Evolutionary conservation across 352 stramenopile genomes (phyloP), one percentile per base, ranked within the genome.

Genomic region (Blastocystis sp.): DNA sequence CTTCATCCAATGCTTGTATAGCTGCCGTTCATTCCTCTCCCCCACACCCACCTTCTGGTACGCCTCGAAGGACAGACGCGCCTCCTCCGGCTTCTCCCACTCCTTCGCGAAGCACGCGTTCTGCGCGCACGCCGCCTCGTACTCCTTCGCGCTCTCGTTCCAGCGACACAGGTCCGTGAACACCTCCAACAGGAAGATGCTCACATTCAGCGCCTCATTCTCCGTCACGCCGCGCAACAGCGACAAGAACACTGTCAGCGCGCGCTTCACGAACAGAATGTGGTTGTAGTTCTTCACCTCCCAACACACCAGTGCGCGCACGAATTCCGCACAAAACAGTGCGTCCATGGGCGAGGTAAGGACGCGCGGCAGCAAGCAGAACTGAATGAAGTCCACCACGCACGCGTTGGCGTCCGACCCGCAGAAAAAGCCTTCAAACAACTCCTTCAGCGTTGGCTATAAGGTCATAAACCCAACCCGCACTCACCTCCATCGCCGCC

Each of bases 1-100:
- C 38, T 84, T 67, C 59, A 69, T 84, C 74, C 74, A 84, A 21
- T 84, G 52, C n/a, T 84, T 45, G 52, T 84, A 84, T 4, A 52
- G 17, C 74, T 84, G 69, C 48, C 34, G 2, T 4, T 84, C n/a
- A 69, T 52, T 38, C 0, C 48, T 38, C 4, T 60, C 11, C 0
- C 40, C n/a, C 53, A 56, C 4, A 4, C 61, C 2, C 28, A 84
- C 74, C 53, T 84, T 84, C 40, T 38, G 45, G 56, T 69, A 84
- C 19, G 10, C 17, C 2, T 84, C 74, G 61, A 69, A 84, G 38
- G 52, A 38, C 14, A 67, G 14, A 53, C 40, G 19, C 17, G 28
- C 74, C 19, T 66, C 40, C 9, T 52, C 61, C 4, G 56, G 40
- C 66, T 28, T 21, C 28, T 52, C 17, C 7, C 21, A 52, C n/a